Base-by-base conservation (phyloP, 2,329 filamentous ascomycete genomes). In the Macroventuria anomochaeta region DNA sequence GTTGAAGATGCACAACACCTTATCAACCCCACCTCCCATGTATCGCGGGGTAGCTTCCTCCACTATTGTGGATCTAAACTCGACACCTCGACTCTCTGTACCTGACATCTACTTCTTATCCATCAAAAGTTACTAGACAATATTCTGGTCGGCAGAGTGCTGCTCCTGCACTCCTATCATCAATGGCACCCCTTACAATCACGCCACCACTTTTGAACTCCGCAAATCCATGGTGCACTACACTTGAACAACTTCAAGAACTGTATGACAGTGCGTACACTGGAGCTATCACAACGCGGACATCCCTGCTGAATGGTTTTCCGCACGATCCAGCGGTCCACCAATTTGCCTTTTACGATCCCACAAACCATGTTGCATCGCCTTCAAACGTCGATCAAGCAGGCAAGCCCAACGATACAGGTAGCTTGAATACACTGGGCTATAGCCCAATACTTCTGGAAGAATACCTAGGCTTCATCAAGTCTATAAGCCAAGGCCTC, bases 221-320 rank as follows among this genome's bases (percentile, higher is more conserved):
- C 0, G 85, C 90, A 25, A 88, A 84, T 42, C 89, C 89, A 0
- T 92, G 89, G 89, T 88, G 89, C 21, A 90, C 88, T 0, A 85
- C 82, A 2, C 72, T 82, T 5, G 77, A 81, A 4, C 84, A 92
- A 58, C 81, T 93, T 3, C 71, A 77, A 32, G 74, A 75, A 2
- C 82, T 93, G 6, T 89, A 89, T 67, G 69, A 77, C 25, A 86
- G 80, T 42, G 77, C 82, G 0, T 76, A 83, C 46, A 91, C 87
- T 0, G 90, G 90, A 54, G 89, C 88, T 12, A 83, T 93, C 26
- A 93, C 90, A 1, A 90, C 86, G 2, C 81, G 90, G 11, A 93
- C 90, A 1, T 85, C 85, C 2, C 80, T 90, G 5, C 72, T 89
- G 13, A 58, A 77, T 7, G 87, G 87, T 33, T 93, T 91, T 68